A percentile compares a stretch with the other conserved stretches of the same genome.
Evolutionary conservation across 768 basidiomycete genomes (phyloP).

Genomic region (Saitozyma podzolica): DNA sequence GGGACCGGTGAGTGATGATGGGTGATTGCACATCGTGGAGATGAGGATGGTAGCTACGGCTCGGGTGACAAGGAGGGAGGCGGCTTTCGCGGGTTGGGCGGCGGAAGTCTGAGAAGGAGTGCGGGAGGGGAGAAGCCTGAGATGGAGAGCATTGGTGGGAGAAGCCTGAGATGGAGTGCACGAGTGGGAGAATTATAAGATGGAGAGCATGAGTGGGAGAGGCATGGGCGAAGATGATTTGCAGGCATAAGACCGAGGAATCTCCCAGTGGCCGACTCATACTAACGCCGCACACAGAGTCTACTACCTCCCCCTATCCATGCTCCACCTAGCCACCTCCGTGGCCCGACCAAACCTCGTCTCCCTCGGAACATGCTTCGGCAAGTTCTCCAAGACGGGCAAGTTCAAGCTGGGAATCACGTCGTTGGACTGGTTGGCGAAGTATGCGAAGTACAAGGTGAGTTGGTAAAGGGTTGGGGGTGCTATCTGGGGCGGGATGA

Average conservation of each 20-base stretch:
- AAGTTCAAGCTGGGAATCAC: constrained; percentile 98
- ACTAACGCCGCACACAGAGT: constrained; percentile 55
- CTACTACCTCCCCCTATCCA: constrained; percentile 92
- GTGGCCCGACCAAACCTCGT: constrained; percentile 89
- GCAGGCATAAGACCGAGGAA: too few relatives aligned
- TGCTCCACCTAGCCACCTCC: constrained; percentile 88
- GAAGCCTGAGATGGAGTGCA: neutral
- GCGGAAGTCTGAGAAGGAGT: too few relatives aligned
- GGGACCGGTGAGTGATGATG: constrained; percentile 61
- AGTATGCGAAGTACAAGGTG: constrained; percentile 98
- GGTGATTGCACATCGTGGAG: too few relatives aligned
- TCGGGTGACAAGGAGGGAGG: neutral
- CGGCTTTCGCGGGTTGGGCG: too few relatives aligned
- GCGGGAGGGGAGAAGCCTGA: too few relatives aligned
- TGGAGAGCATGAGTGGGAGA: too few relatives aligned
- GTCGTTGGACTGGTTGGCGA: constrained; percentile 84
- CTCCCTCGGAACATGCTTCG: constrained; percentile 92
- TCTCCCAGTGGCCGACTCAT: too few relatives aligned
- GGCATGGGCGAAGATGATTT: too few relatives aligned
- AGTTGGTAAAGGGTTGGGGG: constrained; percentile 15
- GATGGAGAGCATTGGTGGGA: too few relatives aligned
- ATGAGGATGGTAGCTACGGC: too few relatives aligned
- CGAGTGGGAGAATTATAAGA: too few relatives aligned
- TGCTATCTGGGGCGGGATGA: neutral
- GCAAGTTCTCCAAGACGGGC: constrained; percentile 94